Evolutionary conservation across 495 filamentous ascomycete genomes (phyloP).

Genomic region (Trichoderma orchidacearum): DNA sequence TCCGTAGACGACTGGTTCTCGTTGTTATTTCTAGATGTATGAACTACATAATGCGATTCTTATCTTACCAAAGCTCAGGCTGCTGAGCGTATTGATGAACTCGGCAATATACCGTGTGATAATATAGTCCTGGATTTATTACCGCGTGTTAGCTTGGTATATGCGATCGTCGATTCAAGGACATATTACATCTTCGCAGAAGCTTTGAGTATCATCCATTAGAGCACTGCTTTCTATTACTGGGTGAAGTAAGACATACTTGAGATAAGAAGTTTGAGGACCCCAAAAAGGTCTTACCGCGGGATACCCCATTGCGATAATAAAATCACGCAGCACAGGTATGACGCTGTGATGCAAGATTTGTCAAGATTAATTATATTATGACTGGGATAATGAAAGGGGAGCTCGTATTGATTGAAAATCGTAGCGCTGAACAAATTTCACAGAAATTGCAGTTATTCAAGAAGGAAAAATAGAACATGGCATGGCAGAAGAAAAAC

Average conservation of each 20-base stretch:
- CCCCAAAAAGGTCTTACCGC: constrained; percentile 1
- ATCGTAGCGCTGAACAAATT: too few species aligned
- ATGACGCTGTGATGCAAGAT: too few species aligned
- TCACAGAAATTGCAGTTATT: too few species aligned
- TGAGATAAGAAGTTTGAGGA: neutral
- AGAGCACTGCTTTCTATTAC: neutral
- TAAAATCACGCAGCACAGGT: too few species aligned
- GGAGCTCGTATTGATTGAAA: too few species aligned
- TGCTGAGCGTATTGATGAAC: constrained; percentile 38
- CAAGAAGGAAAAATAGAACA: too few species aligned
- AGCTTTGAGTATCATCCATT: neutral
- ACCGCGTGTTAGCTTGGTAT: neutral
- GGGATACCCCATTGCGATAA: too few species aligned
- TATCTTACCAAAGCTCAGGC: constrained; percentile 25
- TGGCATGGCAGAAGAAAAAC: too few species aligned
- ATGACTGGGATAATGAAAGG: too few species aligned
- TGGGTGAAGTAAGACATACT: neutral
- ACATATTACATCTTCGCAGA: neutral
- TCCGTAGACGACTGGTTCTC: neutral
- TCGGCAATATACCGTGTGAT: constrained; percentile 36
- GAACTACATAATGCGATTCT: neutral
- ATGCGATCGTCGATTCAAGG: too few species aligned
- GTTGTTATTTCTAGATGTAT: neutral
- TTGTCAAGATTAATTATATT: too few species aligned
- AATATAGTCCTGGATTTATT: constrained; percentile 27